Evolutionary conservation across 257 asterid genomes (phyloP).

Genomic region (Osmanthus fragrans): DNA sequence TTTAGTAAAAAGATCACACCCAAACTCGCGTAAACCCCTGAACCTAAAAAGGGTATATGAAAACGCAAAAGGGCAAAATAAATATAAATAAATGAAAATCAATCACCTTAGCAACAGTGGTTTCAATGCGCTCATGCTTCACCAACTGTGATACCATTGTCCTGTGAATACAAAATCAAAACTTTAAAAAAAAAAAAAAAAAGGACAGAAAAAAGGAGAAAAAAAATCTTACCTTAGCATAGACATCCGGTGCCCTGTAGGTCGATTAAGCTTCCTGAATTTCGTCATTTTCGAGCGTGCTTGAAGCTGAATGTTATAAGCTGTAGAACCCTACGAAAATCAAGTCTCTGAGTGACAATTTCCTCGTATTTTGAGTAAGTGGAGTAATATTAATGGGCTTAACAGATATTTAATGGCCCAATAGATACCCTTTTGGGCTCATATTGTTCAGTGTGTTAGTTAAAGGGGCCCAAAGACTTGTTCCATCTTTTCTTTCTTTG

Average conservation of each 20-base stretch:
- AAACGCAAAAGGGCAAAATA: neutral
- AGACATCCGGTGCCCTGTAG: constrained; percentile 81
- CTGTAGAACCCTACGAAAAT: constrained; percentile 23
- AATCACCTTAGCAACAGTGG: constrained; percentile 84
- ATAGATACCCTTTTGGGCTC: too few relatives aligned
- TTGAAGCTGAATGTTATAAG: constrained; percentile 9
- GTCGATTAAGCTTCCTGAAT: constrained; percentile 86
- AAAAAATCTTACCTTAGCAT: constrained; percentile 66
- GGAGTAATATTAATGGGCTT: too few relatives aligned
- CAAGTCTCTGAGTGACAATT: too few relatives aligned
- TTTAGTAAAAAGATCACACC: constrained; percentile 5
- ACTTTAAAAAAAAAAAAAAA: neutral
- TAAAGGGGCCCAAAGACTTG: too few relatives aligned
- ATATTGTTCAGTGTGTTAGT: too few relatives aligned
- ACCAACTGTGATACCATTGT: constrained; percentile 95
- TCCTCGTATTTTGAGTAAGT: too few relatives aligned
- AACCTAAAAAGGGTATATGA: constrained; percentile 5
- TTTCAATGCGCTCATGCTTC: constrained; percentile 92
- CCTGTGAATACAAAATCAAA: constrained; percentile 36
- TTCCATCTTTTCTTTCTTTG: too few relatives aligned
- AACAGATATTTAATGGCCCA: too few relatives aligned
- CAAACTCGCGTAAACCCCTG: constrained; percentile 20
- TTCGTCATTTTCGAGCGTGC: constrained; percentile 54
- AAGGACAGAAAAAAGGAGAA: neutral
- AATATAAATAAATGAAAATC: too few relatives aligned